Evolutionary conservation across 225 moss, liverwort and hornwort genomes (phyloP).

Genomic region (Polytrichum commune): DNA sequence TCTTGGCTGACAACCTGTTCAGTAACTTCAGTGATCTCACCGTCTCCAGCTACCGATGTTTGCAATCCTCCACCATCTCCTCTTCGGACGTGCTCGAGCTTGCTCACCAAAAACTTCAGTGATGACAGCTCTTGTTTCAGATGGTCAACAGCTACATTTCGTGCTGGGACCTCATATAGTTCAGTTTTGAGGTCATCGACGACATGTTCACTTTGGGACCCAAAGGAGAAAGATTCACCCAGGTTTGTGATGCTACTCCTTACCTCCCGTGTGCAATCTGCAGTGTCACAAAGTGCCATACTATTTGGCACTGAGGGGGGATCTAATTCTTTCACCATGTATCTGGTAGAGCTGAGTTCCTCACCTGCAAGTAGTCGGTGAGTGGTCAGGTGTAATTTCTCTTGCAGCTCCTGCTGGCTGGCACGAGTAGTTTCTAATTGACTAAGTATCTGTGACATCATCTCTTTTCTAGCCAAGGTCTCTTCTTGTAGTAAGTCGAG

Average conservation of each 20-base stretch:
- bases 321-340: no score
- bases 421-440: conserved; percentile 36
- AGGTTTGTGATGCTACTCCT: conserved; percentile 8
- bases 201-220: conserved; percentile 23
- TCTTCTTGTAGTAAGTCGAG: conserved; percentile 32
- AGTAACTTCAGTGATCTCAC: conserved; percentile 15
- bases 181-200: conserved; percentile 37
- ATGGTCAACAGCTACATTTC: conserved; percentile 44
- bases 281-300: no score
- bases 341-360: neutral
- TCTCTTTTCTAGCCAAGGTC: conserved; percentile 31
- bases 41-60: conserved; percentile 9
- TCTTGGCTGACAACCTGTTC: conserved; percentile 8
- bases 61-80: conserved; percentile 13
- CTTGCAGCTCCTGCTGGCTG: conserved; percentile 36
- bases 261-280: neutral
- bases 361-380: conserved; percentile 27
- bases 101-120: conserved; percentile 54
- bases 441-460: conserved; percentile 33
- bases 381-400: conserved; percentile 24
- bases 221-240: conserved; percentile 24
- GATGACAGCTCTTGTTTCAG: conserved; percentile 53
- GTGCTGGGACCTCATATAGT: conserved; percentile 29
- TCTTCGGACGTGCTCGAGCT: conserved; percentile 39
- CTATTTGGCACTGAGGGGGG: no score